Evolutionary conservation across 768 basidiomycete species (phyloP).

Genomic region (Kwoniella sp.): DNA sequence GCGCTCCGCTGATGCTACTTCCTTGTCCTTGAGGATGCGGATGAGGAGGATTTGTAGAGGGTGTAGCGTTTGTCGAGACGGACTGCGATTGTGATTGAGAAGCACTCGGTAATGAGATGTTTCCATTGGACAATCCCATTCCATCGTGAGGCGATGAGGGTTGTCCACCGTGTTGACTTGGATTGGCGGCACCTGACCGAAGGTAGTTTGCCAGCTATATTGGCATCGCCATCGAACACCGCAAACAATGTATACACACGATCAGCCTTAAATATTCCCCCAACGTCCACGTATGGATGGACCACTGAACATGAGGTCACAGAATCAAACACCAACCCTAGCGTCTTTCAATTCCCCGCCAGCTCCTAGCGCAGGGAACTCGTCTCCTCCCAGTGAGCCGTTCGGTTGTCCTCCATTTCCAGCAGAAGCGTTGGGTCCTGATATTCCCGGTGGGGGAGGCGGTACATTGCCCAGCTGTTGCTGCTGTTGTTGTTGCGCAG

Average conservation of each 20-base stretch:
- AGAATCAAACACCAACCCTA: slow-evolving; percentile 29
- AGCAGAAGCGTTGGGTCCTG: slow-evolving; percentile 22
- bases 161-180: slow-evolving; percentile 19
- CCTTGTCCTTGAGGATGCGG: slow-evolving; percentile 8
- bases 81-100: slow-evolving; percentile 23
- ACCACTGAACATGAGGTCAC: too few species aligned
- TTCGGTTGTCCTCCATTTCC: slow-evolving; percentile 29
- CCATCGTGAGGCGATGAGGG: slow-evolving; percentile 29
- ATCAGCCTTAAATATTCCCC: neutral
- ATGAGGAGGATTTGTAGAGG: slow-evolving; percentile 35
- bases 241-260: too few species aligned
- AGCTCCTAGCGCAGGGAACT: slow-evolving; percentile 48
- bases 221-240: neutral
- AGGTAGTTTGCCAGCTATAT: slow-evolving; percentile 41
- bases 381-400: slow-evolving; percentile 25
- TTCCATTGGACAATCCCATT: slow-evolving; percentile 21
- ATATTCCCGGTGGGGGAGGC: slow-evolving; percentile 47
- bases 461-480: slow-evolving; percentile 28
- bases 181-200: slow-evolving; percentile 21
- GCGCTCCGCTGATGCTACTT: slow-evolving; percentile 39
- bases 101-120: slow-evolving; percentile 18
- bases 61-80: slow-evolving; percentile 36
- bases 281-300: neutral
- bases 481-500: slow-evolving; percentile 24
- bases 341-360: slow-evolving; percentile 34